phyloP scores from a whole-genome alignment of 2,329 filamentous ascomycete species.

The Lachnellula cervina region DNA sequence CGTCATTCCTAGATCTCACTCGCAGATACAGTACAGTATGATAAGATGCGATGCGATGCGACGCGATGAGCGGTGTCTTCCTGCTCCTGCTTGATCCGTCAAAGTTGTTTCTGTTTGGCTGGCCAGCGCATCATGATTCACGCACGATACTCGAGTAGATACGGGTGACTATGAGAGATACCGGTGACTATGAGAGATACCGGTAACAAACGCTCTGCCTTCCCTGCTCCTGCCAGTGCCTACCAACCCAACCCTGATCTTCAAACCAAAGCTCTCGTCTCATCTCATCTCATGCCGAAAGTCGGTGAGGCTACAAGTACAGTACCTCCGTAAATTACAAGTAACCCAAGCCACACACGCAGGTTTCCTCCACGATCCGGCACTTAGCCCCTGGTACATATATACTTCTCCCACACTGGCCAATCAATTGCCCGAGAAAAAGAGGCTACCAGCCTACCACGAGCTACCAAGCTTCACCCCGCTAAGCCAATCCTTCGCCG shows the following conservation, averaged over 20 bases:
- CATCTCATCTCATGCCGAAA: background rate
- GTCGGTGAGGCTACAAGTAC: background rate
- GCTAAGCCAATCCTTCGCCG: too few relatives aligned
- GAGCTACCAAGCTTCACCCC: too few relatives aligned
- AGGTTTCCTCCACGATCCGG: background rate
- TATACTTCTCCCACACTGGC: background rate
- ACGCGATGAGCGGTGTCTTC: background rate
- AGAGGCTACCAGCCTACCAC: too few relatives aligned
- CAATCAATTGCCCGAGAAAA: background rate
- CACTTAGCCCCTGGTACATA: background rate
- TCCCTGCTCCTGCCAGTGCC: too few relatives aligned
- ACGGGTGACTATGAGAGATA: too few relatives aligned
- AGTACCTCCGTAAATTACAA: too few relatives aligned
- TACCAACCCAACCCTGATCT: too few relatives aligned
- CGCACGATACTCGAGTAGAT: too few relatives aligned
- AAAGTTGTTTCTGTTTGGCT: background rate
- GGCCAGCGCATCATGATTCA: conserved; percentile 1
- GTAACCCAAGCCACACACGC: background rate
- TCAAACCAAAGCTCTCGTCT: background rate
- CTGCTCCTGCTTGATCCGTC: background rate
- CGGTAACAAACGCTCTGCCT: too few relatives aligned
- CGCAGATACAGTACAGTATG: background rate
- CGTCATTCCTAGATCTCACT: background rate
- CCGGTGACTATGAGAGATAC: too few relatives aligned
- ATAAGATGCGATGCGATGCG: background rate